A percentile compares a stretch with the other conserved stretches of the same genome.
phyloP scores from a whole-genome alignment of 441 rosid genomes.

The Jatropha multifida region DNA sequence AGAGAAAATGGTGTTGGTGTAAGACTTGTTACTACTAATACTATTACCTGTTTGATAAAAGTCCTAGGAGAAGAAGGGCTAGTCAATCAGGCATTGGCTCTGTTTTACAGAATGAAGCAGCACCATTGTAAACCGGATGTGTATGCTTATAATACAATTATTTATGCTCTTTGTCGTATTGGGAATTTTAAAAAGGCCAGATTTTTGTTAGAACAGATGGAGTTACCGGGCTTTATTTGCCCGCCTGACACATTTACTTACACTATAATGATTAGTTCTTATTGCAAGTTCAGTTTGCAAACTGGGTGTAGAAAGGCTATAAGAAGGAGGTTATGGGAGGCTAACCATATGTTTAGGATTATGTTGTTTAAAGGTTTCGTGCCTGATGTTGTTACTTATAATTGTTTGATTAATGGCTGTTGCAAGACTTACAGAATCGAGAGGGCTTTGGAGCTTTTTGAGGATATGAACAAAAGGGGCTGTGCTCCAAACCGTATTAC shows the following conservation, averaged over 20 bases:
- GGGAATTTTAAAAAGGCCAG: conserved; percentile 82
- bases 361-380: conserved; percentile 40
- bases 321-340: conserved; percentile 82
- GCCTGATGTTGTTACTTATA: conserved; percentile 82
- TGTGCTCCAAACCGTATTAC: conserved; percentile 70
- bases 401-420: conserved; percentile 89
- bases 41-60: conserved; percentile 89
- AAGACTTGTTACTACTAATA: conserved; percentile 38
- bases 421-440: conserved; percentile 68
- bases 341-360: conserved; percentile 74
- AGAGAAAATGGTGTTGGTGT: conserved; percentile 26
- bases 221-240: conserved; percentile 78
- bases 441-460: conserved; percentile 76
- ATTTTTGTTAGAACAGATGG: conserved; percentile 76
- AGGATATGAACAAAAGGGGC: conserved; percentile 70
- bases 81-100: conserved; percentile 60
- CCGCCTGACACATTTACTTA: conserved; percentile 69
- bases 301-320: conserved; percentile 79
- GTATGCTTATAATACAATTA: conserved; percentile 65
- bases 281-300: conserved; percentile 70
- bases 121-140: conserved; percentile 76
- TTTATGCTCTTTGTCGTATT: conserved; percentile 67
- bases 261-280: conserved; percentile 71
- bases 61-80: conserved; percentile 90
- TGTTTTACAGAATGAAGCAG: conserved; percentile 74